Evolutionary conservation across 441 rosid genomes (phyloP).

Genomic region (Gossypium aridum): DNA sequence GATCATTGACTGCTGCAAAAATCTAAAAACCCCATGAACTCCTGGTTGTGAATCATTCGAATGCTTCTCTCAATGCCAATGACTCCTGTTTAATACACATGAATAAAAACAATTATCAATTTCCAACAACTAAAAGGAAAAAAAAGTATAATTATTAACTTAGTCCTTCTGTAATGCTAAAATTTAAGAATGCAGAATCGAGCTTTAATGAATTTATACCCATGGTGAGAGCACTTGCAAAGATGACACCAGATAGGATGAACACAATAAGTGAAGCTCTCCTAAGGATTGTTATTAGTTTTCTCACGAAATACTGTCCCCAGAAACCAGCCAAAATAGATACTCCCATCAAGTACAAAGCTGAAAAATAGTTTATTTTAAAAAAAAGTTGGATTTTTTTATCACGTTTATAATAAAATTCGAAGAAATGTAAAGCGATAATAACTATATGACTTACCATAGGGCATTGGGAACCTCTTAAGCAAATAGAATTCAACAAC

Average conservation of each 20-base stretch:
- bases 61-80: constrained; percentile 58
- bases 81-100: constrained; percentile 42
- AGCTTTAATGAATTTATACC: constrained; percentile 28
- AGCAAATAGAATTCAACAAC: constrained; percentile 91
- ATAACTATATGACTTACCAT: constrained; percentile 33
- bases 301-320: constrained; percentile 84
- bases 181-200: background rate
- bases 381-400: background rate
- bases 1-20: constrained; percentile 69
- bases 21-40: constrained; percentile 82
- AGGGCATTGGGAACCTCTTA: constrained; percentile 88
- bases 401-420: background rate
- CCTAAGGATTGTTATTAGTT: constrained; percentile 38
- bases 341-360: constrained; percentile 58
- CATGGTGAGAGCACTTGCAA: constrained; percentile 83
- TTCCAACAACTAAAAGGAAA: too few relatives aligned
- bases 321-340: constrained; percentile 79
- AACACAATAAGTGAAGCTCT: constrained; percentile 75
- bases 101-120: background rate
- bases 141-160: too few relatives aligned
- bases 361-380: constrained; percentile 23
- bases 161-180: background rate
- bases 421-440: background rate
- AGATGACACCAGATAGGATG: constrained; percentile 75
- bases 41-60: constrained; percentile 62